Percentiles rank a stretch among this genome's conserved stretches.
phyloP scores from a whole-genome alignment of 2,329 filamentous ascomycete genomes.

The Curvularia eragrostidis region DNA sequence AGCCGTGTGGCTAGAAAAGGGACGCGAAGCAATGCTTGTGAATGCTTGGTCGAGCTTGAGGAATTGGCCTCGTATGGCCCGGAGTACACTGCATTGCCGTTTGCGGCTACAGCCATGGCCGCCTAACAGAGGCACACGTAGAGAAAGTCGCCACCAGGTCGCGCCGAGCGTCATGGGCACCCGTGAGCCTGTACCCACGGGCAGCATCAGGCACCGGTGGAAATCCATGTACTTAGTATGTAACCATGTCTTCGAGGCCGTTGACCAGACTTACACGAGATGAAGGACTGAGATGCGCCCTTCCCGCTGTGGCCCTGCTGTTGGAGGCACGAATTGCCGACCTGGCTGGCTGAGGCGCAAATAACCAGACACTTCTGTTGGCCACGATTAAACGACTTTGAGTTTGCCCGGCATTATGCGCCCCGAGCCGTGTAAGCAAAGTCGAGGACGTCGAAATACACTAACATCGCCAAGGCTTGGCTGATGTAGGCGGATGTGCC shows the following conservation, averaged over 20 bases:
- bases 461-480: neutral
- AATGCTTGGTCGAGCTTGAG: slow-evolving; percentile 22
- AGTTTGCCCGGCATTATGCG: neutral
- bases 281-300: no score
- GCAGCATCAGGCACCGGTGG: no score
- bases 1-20: slow-evolving; percentile 14
- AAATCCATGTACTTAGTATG: no score
- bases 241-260: no score
- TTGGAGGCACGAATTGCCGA: neutral
- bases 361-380: neutral
- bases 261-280: no score
- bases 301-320: no score
- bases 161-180: neutral
- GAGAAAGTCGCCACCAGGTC: neutral
- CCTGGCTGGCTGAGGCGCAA: no score
- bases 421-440: neutral
- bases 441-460: neutral
- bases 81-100: neutral
- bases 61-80: neutral
- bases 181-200: neutral
- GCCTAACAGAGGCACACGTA: neutral
- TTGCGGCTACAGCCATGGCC: neutral
- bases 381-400: neutral
- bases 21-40: slow-evolving; percentile 23
- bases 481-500: no score